Conservation (phyloP, 2,329 filamentous ascomycete genomes). For the Arachnomyces sp. region DNA sequence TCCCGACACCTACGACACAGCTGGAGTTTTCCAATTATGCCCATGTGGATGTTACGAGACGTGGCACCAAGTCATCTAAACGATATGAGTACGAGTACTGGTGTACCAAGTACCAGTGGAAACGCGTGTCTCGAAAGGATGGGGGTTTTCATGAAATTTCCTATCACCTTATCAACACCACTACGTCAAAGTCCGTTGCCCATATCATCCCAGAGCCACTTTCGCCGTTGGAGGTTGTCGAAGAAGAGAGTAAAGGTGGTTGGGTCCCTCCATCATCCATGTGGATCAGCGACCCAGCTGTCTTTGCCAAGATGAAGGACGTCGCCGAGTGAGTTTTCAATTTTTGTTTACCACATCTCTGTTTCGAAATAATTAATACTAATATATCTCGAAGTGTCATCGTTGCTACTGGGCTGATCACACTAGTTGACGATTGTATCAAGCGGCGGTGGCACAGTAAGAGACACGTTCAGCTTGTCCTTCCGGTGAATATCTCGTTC, state of each 20-base stretch:
- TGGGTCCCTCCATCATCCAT: constrained; percentile 88
- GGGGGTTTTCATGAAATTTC: constrained; percentile 56
- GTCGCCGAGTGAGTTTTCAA: constrained; percentile 67
- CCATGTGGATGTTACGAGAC: constrained; percentile 70
- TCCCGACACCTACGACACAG: constrained; percentile 69
- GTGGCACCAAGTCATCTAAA: constrained; percentile 58
- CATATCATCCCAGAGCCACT: constrained; percentile 77
- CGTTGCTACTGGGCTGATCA: constrained; percentile 78
- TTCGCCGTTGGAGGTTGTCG: constrained; percentile 59
- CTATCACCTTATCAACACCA: constrained; percentile 69
- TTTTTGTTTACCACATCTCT: constrained; percentile 1
- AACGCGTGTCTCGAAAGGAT: constrained; percentile 61
- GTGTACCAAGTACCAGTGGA: constrained; percentile 80
- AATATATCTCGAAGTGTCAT: constrained; percentile 58
- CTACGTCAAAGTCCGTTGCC: constrained; percentile 58
- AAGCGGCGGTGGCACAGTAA: constrained; percentile 62
- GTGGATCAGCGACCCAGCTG: constrained; percentile 70
- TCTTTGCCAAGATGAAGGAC: constrained; percentile 64
- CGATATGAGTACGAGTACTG: constrained; percentile 92
- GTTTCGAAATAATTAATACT: constrained; percentile 3
- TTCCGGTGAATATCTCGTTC: constrained; percentile 44
- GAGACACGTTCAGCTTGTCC: constrained; percentile 42
- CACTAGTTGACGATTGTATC: constrained; percentile 86
- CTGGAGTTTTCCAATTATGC: constrained; percentile 98
- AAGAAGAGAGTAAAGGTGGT: constrained; percentile 69